phyloP scores from a whole-genome alignment of 2,329 filamentous ascomycete genomes.

The Atkinsonella hypoxylon region DNA sequence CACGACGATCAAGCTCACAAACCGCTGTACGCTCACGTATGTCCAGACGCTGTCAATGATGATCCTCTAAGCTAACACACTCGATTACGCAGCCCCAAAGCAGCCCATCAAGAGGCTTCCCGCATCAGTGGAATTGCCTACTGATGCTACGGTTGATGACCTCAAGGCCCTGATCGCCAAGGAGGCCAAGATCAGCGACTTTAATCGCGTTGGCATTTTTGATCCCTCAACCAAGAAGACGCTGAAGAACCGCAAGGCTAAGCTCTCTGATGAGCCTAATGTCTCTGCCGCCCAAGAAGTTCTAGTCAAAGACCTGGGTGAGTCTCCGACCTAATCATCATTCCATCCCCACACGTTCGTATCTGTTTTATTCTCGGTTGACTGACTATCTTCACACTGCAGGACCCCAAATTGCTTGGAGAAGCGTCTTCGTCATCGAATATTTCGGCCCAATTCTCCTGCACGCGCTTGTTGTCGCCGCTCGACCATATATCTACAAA shows the following conservation, averaged over 20 bases:
- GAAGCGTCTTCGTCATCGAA: constrained; percentile 88
- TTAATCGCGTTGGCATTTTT: constrained; percentile 51
- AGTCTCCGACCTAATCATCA: constrained; percentile 12
- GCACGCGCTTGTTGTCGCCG: constrained; percentile 60
- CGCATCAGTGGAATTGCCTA: constrained; percentile 33
- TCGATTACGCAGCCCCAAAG: constrained; percentile 26
- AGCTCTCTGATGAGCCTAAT: constrained; percentile 34
- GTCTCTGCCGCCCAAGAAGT: constrained; percentile 44
- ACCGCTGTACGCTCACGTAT: constrained; percentile 9
- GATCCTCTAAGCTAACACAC: constrained; percentile 3
- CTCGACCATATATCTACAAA: constrained; percentile 53
- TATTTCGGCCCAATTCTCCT: constrained; percentile 87
- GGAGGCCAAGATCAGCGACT: constrained; percentile 38
- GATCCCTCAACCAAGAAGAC: constrained; percentile 50
- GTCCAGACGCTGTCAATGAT: neutral
- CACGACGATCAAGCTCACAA: constrained; percentile 11
- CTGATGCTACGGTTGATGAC: constrained; percentile 45
- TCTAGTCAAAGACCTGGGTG: constrained; percentile 89
- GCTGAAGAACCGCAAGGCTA: constrained; percentile 48
- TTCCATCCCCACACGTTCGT: too few species aligned
- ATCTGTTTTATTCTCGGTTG: neutral
- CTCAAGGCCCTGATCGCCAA: constrained; percentile 44
- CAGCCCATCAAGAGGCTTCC: constrained; percentile 44
- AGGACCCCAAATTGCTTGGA: constrained; percentile 88
- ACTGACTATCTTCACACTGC: neutral